Base-by-base conservation (phyloP, 148 eudicot species). In the Oxyria digyna region DNA sequence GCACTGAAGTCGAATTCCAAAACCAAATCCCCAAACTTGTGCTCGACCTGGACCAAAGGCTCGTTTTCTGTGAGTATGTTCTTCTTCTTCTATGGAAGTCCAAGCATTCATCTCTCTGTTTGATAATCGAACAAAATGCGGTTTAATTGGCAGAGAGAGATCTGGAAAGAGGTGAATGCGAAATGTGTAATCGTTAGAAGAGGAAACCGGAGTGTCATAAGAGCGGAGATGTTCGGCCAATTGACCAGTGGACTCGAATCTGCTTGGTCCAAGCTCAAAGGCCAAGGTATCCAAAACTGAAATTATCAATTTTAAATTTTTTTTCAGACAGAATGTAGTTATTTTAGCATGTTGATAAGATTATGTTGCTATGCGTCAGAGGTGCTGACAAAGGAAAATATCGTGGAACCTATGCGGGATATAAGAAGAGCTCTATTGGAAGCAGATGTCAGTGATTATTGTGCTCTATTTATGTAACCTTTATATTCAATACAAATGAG, bases 211-310 rank as follows among this genome's bases (percentile, higher is more conserved):
- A 59, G 76, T 4, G 75, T 79, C 17, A 73, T 90, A 57, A 88
- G 80, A 81, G 98, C 96, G 0, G 98, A 94, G 75, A 94, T 94
- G 98, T 94, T 94, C 46, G 98, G 98, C 17, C 96, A 90, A 80
- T 86, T 94, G 11, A 88, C 90, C 4, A 78, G 82, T 75, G 92
- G 98, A 15, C 97, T 94, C 8, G 98, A 94, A 87, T 71, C 90
- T 33, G 98, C 98, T 48, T 94, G 97, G 98, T 85, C 80, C 74
- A 94, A 87, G 79, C 98, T 94, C 77, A 84, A 74, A 69, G 97
- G 96, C 74, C 97, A 86, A 90, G 98, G 98, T 9, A 29, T 33
- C 38, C 38, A 55, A 43, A 41, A 10, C 42, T 20, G 21, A 55
- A 71, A 6, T 23, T 23, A 11, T 26, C 26, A 13, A 59, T 59